Percentiles rank a stretch among this genome's conserved stretches.
Evolutionary conservation across 805 yeast species (phyloP).

Genomic region (Candida rishiriensis): DNA sequence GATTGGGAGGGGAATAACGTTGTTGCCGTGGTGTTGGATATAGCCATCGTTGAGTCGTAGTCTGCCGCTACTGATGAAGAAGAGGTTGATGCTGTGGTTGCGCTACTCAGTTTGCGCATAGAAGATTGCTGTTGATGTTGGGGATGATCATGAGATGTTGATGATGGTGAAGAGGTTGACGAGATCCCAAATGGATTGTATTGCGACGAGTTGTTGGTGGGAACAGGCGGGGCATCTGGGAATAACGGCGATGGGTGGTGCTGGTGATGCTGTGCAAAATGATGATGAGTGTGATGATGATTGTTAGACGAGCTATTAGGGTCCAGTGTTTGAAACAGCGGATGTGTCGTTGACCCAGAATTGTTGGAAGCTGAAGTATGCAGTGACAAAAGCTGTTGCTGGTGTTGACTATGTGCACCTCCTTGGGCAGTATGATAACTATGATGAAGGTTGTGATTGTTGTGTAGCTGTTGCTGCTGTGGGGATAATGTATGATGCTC

Average conservation of each 20-base stretch:
- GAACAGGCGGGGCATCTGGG: too few relatives aligned
- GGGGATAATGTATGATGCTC: constrained; percentile 3
- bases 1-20: background rate
- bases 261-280: background rate
- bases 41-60: constrained; percentile 1
- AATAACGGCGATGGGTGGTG: background rate
- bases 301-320: background rate
- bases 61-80: background rate
- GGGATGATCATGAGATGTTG: background rate
- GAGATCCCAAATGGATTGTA: background rate
- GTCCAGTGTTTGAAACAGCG: constrained; percentile 1
- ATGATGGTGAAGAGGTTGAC: background rate
- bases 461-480: constrained; percentile 3
- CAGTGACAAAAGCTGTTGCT: background rate
- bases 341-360: background rate
- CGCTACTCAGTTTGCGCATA: constrained; percentile 1
- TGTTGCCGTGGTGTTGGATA: background rate
- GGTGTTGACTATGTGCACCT: background rate
- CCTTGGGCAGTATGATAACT: background rate
- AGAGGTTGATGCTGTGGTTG: background rate
- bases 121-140: background rate
- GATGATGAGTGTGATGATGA: background rate
- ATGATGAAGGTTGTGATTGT: background rate
- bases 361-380: too few relatives aligned
- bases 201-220: too few relatives aligned